Evolutionary conservation across 83 land plant genomes (phyloP), one percentile per base, ranked within the genome.

Genomic region (Diphasiastrum complanatum): DNA sequence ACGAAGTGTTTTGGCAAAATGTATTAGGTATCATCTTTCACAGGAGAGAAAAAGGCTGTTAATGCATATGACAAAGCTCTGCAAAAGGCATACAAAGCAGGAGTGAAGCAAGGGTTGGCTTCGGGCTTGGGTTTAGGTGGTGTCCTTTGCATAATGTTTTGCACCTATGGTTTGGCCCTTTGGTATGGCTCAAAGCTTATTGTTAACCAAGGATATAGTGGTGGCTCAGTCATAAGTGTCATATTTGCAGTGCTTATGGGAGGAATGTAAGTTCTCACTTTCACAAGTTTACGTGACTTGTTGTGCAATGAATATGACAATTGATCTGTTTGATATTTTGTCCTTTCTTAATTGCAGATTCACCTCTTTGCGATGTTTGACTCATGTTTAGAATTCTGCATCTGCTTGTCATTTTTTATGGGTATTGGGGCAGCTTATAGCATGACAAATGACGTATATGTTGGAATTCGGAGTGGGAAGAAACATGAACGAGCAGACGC

Each of bases 151-250:
- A 37, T 70, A 24, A 11, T 68, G 24, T 74, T 76, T 27, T 31
- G 58, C 43, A 63, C 47, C 16, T 83, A 67, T 51, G 77, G 63
- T 8, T 52, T 79, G 51, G 86, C 80, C 24, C 53, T 79, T 4
- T 83, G 86, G 83, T 79, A 45, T 48, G 83, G 86, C 0, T 69
- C 59, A 25, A 76, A 70, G 41, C 26, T 79, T 52, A 70, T 83
- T 22, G 2, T 73, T 10, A 33, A 76, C 32, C 74, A 71, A 41
- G 75, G 80, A 14, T 79, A 75, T 47, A 60, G 68, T 6, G 86
- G 80, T 25, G 86, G 81, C 0, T 45, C 64, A 20, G 78, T 83
- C 23, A 60, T 83, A 1, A 77, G 33, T 60, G 69, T 83, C 2
- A 73, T 79, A 0, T 49, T 79, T 53, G 80, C 83, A 2, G 69